These are phyloP conservation scores for Nicotiana rustica DNA, from an alignment of 305 asterid species.

Conservation along the genomic window DNA sequence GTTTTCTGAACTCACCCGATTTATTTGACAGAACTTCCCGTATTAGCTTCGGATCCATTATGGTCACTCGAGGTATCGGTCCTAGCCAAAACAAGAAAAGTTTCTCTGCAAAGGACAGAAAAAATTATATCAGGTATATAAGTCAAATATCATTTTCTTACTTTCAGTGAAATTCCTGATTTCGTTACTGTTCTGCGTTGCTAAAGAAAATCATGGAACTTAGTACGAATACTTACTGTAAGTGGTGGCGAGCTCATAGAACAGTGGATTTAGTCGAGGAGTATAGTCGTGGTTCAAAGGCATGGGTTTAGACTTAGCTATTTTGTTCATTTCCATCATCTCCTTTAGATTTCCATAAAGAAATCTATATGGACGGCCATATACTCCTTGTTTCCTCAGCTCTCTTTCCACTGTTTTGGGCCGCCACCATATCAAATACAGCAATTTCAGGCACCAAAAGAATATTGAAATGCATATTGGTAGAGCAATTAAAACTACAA, in stretches of 20 bases:
- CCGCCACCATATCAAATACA: slow-evolving; percentile 42
- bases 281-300: slow-evolving; percentile 32
- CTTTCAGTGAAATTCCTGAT: too few relatives aligned
- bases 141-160: too few relatives aligned
- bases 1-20: slow-evolving; percentile 30
- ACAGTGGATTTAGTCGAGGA: slow-evolving; percentile 28
- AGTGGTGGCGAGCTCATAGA: slow-evolving; percentile 26
- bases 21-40: slow-evolving; percentile 48
- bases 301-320: slow-evolving; percentile 35
- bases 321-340: slow-evolving; percentile 30
- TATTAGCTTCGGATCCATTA: slow-evolving; percentile 51
- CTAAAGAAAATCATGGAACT: background rate
- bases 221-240: slow-evolving; percentile 1
- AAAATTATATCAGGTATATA: too few relatives aligned
- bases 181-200: background rate
- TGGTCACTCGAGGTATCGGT: slow-evolving; percentile 44
- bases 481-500: slow-evolving; percentile 7
- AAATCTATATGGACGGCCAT: slow-evolving; percentile 40
- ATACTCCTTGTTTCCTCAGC: slow-evolving; percentile 35
- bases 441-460: slow-evolving; percentile 32
- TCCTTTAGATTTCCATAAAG: slow-evolving; percentile 31
- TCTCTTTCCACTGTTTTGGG: slow-evolving; percentile 40
- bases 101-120: slow-evolving; percentile 32
- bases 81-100: slow-evolving; percentile 52
- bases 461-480: background rate